Percentiles rank a stretch among this genome's conserved stretches.
Conservation (phyloP, 805 yeast genomes). For the Hemisphaericaspora nanyangensis region DNA sequence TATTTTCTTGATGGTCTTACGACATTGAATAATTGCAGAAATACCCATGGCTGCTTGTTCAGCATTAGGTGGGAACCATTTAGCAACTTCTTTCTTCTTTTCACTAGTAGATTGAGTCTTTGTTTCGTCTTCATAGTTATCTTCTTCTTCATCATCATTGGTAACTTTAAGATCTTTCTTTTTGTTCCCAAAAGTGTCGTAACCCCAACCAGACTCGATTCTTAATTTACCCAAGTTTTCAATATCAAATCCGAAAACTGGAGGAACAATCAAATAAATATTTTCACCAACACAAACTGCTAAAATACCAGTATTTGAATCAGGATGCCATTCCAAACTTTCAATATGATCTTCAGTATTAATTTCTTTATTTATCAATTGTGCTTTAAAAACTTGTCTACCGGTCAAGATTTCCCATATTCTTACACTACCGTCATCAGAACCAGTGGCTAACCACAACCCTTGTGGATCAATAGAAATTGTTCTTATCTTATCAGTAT, state of each 20-base stretch:
- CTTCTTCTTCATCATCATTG: constrained; percentile 35
- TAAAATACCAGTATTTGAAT: constrained; percentile 63
- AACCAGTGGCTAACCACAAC: constrained; percentile 94
- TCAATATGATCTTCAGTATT: constrained; percentile 74
- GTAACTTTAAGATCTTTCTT: constrained; percentile 37
- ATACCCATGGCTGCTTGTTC: constrained; percentile 63
- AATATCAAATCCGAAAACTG: constrained; percentile 81
- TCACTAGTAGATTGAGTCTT: constrained; percentile 8
- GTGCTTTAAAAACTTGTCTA: constrained; percentile 77
- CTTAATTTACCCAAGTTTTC: constrained; percentile 77
- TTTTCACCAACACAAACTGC: constrained; percentile 83
- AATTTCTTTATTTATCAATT: constrained; percentile 48
- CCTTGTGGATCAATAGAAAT: constrained; percentile 86
- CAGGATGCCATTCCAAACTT: constrained; percentile 88
- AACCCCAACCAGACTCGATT: constrained; percentile 91
- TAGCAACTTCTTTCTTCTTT: constrained; percentile 52
- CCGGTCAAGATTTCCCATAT: constrained; percentile 98
- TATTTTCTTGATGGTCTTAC: constrained; percentile 68
- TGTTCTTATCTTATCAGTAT: constrained; percentile 75
- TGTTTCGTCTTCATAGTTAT: constrained; percentile 1
- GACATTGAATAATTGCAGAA: constrained; percentile 63
- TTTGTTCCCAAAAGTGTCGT: constrained; percentile 57
- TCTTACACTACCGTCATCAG: constrained; percentile 93
- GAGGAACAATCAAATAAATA: constrained; percentile 79
- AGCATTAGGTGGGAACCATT: constrained; percentile 78